phyloP scores from a whole-genome alignment of 345 rosid species.

The Eucalyptus marginata region DNA sequence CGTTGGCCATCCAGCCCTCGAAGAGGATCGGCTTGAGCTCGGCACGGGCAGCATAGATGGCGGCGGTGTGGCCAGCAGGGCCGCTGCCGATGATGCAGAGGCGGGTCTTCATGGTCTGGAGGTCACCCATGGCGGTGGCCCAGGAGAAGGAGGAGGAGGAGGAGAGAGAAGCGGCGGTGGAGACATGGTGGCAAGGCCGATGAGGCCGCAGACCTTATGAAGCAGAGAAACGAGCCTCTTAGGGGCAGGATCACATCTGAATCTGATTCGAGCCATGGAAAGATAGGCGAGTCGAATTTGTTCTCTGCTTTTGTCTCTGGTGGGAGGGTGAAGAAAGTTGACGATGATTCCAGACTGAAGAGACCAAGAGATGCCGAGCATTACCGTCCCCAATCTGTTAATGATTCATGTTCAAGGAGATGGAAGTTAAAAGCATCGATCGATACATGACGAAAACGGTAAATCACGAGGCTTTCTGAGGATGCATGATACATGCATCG shows the following conservation, averaged over 20 bases:
- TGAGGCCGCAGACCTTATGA: slow-evolving; percentile 14
- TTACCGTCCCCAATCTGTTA: background rate
- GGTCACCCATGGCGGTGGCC: slow-evolving; percentile 32
- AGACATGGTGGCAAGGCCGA: slow-evolving; percentile 3
- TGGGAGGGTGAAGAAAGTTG: background rate
- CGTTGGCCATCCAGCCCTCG: slow-evolving; percentile 99
- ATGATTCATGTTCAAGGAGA: background rate
- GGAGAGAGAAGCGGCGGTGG: background rate
- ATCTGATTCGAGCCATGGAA: background rate
- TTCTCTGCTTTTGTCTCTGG: background rate
- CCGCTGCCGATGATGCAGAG: slow-evolving; percentile 91
- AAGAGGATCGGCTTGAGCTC: slow-evolving; percentile 86
- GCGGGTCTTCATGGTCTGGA: slow-evolving; percentile 34
- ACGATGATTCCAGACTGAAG: background rate
- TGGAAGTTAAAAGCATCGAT: background rate
- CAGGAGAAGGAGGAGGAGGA: background rate
- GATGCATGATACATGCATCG: background rate
- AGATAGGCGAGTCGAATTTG: background rate
- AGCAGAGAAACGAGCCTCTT: background rate
- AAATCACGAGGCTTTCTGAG: background rate
- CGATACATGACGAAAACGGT: background rate
- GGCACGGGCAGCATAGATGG: slow-evolving; percentile 86
- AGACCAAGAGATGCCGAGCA: background rate
- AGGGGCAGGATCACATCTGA: background rate
- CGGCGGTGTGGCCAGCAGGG: slow-evolving; percentile 98